Percentiles rank a stretch among this genome's conserved stretches.
These are phyloP conservation scores for Zygosaccharomyces bailii DNA, from an alignment of 805 yeast genomes.

Conservation along the genomic window DNA sequence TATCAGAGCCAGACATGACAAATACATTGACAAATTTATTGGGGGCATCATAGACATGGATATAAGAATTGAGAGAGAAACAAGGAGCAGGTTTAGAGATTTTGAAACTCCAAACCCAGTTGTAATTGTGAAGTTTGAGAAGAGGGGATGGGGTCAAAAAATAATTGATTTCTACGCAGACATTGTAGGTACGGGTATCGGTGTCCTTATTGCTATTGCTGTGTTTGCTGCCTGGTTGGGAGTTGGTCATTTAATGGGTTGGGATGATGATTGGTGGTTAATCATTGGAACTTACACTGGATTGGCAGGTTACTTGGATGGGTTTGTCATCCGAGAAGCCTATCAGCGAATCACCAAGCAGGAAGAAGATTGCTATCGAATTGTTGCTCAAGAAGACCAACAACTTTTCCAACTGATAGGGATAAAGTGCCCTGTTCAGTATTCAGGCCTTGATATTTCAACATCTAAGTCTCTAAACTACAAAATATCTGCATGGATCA, in stretches of 20 bases:
- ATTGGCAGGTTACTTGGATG: constrained; percentile 42
- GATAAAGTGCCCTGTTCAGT: constrained; percentile 25
- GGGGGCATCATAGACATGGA: constrained; percentile 28
- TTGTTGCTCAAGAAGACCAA: constrained; percentile 34
- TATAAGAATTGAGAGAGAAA: constrained; percentile 29
- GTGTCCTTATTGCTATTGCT: constrained; percentile 34
- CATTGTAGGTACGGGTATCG: constrained; percentile 43
- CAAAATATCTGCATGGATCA: constrained; percentile 28
- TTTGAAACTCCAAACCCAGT: constrained; percentile 27
- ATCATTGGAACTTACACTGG: constrained; percentile 48
- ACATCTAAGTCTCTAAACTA: constrained; percentile 19
- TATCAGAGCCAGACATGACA: constrained; percentile 39
- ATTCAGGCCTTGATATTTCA: constrained; percentile 12
- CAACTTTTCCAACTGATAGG: constrained; percentile 32
- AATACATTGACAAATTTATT: constrained; percentile 27
- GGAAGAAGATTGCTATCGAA: constrained; percentile 29
- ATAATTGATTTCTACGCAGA: constrained; percentile 41
- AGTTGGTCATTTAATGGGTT: constrained; percentile 38
- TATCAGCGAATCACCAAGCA: constrained; percentile 31
- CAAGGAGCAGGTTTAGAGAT: constrained; percentile 24
- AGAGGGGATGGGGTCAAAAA: constrained; percentile 22
- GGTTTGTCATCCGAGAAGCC: constrained; percentile 42
- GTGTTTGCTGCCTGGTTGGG: constrained; percentile 40
- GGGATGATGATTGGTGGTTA: constrained; percentile 44
- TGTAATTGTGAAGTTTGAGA: constrained; percentile 19